Evolutionary conservation across 2,329 filamentous ascomycete genomes (phyloP).

Genomic region (Ophiostoma perfectum): DNA sequence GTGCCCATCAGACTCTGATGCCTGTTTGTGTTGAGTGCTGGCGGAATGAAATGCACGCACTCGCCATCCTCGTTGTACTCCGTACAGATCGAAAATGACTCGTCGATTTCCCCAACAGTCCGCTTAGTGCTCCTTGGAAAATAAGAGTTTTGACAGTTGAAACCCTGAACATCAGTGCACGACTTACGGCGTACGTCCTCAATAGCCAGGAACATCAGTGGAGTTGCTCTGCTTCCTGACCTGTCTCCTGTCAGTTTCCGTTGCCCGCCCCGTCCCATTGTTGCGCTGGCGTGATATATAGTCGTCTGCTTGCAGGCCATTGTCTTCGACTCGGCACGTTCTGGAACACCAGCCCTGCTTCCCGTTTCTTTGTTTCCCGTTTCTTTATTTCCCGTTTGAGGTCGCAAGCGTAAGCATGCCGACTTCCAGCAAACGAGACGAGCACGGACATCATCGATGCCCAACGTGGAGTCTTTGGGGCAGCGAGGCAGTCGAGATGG

Average conservation of each 20-base stretch:
- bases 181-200: not conserved
- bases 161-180: not conserved
- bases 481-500: not conserved
- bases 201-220: no score
- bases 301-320: not conserved
- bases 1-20: no score
- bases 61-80: conserved; percentile 1
- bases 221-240: no score
- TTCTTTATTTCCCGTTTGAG: not conserved
- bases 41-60: no score
- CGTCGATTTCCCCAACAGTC: not conserved
- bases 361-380: not conserved
- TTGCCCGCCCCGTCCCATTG: not conserved
- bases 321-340: conserved; percentile 2
- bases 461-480: not conserved
- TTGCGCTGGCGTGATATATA: no score
- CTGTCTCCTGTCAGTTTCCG: not conserved
- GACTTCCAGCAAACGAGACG: not conserved
- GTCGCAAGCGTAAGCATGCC: not conserved
- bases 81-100: conserved; percentile 22
- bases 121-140: not conserved
- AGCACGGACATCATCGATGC: conserved; percentile 1
- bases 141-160: not conserved
- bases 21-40: no score
- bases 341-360: conserved; percentile 3